Evolutionary conservation across 805 yeast genomes (phyloP).

Genomic region (Candida xiaguanensis): DNA sequence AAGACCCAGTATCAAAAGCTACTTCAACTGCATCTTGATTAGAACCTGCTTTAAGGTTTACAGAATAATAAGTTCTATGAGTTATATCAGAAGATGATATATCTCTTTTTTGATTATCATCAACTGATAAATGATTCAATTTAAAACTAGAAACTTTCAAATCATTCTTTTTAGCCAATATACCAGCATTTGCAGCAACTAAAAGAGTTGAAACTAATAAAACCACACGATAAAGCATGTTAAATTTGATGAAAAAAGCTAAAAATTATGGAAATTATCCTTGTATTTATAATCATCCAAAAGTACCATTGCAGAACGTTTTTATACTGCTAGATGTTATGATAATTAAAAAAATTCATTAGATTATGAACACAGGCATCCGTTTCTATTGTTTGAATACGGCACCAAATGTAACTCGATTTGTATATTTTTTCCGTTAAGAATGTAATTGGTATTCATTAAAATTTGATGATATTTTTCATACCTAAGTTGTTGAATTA

Average conservation of each 20-base stretch:
- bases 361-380: too few relatives aligned
- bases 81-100: not conserved
- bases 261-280: not conserved
- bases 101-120: not conserved
- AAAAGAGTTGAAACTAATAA: not conserved
- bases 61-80: not conserved
- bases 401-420: too few relatives aligned
- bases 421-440: too few relatives aligned
- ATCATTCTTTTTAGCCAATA: not conserved
- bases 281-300: not conserved
- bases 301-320: too few relatives aligned
- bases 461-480: too few relatives aligned
- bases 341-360: too few relatives aligned
- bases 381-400: too few relatives aligned
- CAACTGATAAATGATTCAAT: not conserved
- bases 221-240: not conserved
- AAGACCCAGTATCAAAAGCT: slow-evolving; percentile 1
- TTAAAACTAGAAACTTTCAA: not conserved
- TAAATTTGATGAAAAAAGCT: not conserved
- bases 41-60: not conserved
- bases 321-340: too few relatives aligned
- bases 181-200: not conserved
- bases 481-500: too few relatives aligned
- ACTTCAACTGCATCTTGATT: not conserved
- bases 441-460: too few relatives aligned